Conservation (phyloP, 164 flowering plant species). For the Magnolia sinica region DNA sequence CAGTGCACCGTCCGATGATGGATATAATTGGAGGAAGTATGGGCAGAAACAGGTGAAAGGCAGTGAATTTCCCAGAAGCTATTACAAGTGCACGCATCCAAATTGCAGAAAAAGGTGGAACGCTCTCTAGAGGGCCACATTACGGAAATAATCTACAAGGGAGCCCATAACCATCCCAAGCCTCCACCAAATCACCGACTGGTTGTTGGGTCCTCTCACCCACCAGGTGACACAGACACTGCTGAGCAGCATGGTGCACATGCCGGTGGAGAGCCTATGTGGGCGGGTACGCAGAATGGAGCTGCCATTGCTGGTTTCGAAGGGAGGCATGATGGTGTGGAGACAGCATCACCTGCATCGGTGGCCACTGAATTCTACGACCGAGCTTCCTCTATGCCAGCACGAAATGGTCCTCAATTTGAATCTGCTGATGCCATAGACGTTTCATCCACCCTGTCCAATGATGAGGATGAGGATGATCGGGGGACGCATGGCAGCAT, state of each 20-base stretch:
- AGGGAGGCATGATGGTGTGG: constrained; percentile 52
- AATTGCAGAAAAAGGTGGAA: constrained; percentile 89
- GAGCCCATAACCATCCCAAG: constrained; percentile 80
- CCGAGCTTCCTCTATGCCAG: constrained; percentile 36
- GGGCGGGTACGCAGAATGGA: constrained; percentile 42
- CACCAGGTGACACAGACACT: constrained; percentile 37
- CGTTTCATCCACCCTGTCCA: constrained; percentile 70
- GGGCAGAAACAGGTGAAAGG: constrained; percentile 95
- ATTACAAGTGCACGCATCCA: constrained; percentile 82
- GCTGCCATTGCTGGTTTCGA: constrained; percentile 29
- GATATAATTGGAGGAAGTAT: constrained; percentile 89
- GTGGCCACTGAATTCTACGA: constrained; percentile 38
- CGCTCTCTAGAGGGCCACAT: constrained; percentile 81
- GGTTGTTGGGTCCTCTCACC: constrained; percentile 47
- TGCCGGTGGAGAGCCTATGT: constrained; percentile 34
- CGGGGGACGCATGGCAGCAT: constrained; percentile 68
- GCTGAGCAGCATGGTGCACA: constrained; percentile 36
- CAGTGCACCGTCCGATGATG: constrained; percentile 60
- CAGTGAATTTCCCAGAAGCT: constrained; percentile 82
- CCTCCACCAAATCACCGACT: constrained; percentile 69
- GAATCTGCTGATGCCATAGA: constrained; percentile 60
- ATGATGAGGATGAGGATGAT: constrained; percentile 81
- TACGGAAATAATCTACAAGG: constrained; percentile 86
- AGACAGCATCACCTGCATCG: constrained; percentile 49
- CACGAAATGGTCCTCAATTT: constrained; percentile 36